Percentiles rank a stretch among this genome's conserved stretches.
phyloP scores from a whole-genome alignment of 2,329 filamentous ascomycete genomes.

The Colletotrichum sp. region DNA sequence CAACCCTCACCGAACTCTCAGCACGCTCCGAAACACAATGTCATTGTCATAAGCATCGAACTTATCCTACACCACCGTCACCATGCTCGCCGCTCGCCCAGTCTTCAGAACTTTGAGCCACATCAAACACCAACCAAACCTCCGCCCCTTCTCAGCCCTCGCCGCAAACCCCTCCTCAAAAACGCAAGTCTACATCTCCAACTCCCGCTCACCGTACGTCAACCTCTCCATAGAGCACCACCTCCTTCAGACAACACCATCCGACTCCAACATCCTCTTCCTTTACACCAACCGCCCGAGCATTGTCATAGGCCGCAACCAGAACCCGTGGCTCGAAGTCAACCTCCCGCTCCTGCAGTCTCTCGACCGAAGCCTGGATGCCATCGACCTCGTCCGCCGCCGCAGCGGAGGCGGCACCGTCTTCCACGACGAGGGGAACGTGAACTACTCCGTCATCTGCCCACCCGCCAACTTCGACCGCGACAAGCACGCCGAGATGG shows the following conservation, averaged over 20 bases:
- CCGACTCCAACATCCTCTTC: constrained; percentile 78
- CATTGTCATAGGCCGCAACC: constrained; percentile 91
- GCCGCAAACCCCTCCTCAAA: constrained; percentile 47
- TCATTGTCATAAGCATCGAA: background rate
- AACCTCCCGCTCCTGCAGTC: constrained; percentile 66
- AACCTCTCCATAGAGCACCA: constrained; percentile 96
- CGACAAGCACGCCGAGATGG: constrained; percentile 89
- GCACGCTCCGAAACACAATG: background rate
- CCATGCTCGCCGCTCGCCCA: background rate
- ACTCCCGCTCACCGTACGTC: constrained; percentile 75
- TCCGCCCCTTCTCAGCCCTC: constrained; percentile 24
- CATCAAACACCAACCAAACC: background rate
- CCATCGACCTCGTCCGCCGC: constrained; percentile 71
- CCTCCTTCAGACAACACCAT: constrained; percentile 75
- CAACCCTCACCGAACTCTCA: background rate
- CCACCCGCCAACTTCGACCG: constrained; percentile 79
- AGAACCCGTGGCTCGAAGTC: constrained; percentile 96
- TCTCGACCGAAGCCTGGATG: constrained; percentile 19
- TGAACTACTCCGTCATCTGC: constrained; percentile 93
- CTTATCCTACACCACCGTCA: background rate
- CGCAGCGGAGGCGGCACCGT: constrained; percentile 91
- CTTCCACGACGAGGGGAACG: constrained; percentile 90
- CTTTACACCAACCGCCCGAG: constrained; percentile 88
- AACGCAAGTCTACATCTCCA: constrained; percentile 74
- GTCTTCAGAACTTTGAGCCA: background rate